Conservation (phyloP, 495 filamentous ascomycete species). For the Annulohypoxylon maeteangense region DNA sequence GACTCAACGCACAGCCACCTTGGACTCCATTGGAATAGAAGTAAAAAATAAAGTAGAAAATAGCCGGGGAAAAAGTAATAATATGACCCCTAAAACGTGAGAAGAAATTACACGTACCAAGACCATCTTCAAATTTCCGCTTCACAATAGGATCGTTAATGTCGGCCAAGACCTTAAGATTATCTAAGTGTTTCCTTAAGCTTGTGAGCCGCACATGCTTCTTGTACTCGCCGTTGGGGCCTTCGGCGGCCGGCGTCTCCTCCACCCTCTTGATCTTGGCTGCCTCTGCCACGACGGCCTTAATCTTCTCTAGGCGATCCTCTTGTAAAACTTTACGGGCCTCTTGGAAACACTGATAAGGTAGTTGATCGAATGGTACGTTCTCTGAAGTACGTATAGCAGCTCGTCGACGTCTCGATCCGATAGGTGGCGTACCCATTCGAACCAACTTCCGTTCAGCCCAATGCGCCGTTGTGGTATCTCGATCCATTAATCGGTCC, state of each 20-base stretch:
- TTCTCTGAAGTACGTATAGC: slow-evolving; percentile 73
- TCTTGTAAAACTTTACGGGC: slow-evolving; percentile 82
- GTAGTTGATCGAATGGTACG: slow-evolving; percentile 90
- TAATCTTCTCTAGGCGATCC: slow-evolving; percentile 85
- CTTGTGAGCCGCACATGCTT: slow-evolving; percentile 74
- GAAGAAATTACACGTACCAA: slow-evolving; percentile 67
- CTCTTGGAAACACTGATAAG: slow-evolving; percentile 97
- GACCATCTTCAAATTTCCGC: slow-evolving; percentile 92
- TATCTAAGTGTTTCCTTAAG: slow-evolving; percentile 78
- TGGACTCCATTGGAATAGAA: background rate
- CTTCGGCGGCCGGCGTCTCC: slow-evolving; percentile 65
- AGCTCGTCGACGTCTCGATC: slow-evolving; percentile 84
- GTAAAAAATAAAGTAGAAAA: background rate
- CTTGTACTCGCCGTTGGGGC: slow-evolving; percentile 66
- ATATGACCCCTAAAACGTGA: background rate
- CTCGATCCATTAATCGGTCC: slow-evolving; percentile 45
- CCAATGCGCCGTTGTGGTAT: slow-evolving; percentile 55
- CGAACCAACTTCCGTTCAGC: slow-evolving; percentile 69
- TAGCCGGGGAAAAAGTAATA: background rate
- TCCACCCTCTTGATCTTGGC: slow-evolving; percentile 69
- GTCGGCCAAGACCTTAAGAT: slow-evolving; percentile 88
- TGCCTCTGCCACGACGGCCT: slow-evolving; percentile 67
- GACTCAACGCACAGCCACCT: slow-evolving; percentile 1
- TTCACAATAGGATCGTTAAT: slow-evolving; percentile 97
- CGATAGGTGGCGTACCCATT: slow-evolving; percentile 70